phyloP scores from a whole-genome alignment of 2,329 filamentous ascomycete genomes.

The Macrophomina phaseolina region DNA sequence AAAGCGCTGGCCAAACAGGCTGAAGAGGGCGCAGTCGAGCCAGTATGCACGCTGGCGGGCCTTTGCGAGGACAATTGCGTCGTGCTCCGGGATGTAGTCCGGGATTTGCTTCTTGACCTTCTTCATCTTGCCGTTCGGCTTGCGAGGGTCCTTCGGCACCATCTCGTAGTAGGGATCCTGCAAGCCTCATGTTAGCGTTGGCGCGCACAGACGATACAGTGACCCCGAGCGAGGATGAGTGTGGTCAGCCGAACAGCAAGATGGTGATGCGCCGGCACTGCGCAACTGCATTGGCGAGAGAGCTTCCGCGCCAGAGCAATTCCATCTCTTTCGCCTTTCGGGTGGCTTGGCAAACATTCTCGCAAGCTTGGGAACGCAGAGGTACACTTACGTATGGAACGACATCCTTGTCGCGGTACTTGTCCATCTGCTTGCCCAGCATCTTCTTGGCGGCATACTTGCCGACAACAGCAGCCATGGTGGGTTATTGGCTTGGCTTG shows the following conservation, averaged over 20 bases:
- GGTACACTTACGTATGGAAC: constrained; percentile 45
- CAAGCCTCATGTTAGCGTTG: constrained; percentile 22
- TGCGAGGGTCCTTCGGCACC: constrained; percentile 71
- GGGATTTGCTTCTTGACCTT: constrained; percentile 86
- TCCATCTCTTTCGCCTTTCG: neutral
- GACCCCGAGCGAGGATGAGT: too few relatives aligned
- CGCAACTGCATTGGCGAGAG: too few relatives aligned
- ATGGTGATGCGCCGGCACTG: too few relatives aligned
- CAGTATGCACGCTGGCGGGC: constrained; percentile 86
- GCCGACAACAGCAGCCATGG: constrained; percentile 53
- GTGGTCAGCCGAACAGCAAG: too few relatives aligned
- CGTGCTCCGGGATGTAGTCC: constrained; percentile 79
- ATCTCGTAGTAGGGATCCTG: constrained; percentile 92
- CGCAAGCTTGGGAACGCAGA: neutral
- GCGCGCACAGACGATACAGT: neutral
- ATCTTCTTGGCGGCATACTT: constrained; percentile 59
- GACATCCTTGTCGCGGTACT: constrained; percentile 53
- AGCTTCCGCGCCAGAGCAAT: too few relatives aligned
- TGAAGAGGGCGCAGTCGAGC: constrained; percentile 85
- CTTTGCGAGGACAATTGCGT: constrained; percentile 80
- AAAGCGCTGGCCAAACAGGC: constrained; percentile 79
- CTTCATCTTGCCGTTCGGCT: constrained; percentile 71
- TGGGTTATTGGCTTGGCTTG: constrained; percentile 29
- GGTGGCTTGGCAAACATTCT: neutral
- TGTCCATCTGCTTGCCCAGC: constrained; percentile 53